These are phyloP conservation scores for Postia placenta DNA, from an alignment of 768 basidiomycete genomes.

Conservation along the genomic window DNA sequence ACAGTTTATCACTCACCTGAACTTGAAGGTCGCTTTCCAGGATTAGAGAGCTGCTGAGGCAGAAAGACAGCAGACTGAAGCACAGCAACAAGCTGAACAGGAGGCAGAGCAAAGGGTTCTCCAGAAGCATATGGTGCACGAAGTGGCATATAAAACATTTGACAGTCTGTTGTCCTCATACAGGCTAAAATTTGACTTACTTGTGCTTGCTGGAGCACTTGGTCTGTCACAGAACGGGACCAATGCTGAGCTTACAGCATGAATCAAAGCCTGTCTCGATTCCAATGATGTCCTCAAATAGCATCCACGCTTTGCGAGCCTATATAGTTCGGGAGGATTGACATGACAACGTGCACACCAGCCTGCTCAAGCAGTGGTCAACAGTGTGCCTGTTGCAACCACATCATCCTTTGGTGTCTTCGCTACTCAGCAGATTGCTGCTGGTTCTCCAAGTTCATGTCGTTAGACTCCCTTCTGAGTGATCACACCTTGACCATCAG, in stretches of 20 bases:
- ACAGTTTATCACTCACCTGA: not conserved
- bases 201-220: not conserved
- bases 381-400: too few relatives aligned
- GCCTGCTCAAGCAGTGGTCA: too few relatives aligned
- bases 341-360: too few relatives aligned
- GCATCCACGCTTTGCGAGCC: not conserved
- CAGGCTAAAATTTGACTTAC: not conserved
- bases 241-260: not conserved
- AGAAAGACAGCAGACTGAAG: not conserved
- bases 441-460: too few relatives aligned
- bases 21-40: not conserved
- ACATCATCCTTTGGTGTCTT: too few relatives aligned
- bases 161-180: not conserved
- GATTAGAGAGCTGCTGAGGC: not conserved
- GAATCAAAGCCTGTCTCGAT: not conserved
- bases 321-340: not conserved
- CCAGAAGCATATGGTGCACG: not conserved
- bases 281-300: not conserved
- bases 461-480: too few relatives aligned
- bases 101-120: not conserved
- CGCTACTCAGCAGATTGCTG: too few relatives aligned
- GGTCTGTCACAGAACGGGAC: not conserved
- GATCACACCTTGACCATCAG: too few relatives aligned
- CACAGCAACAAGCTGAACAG: not conserved
- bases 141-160: not conserved